Base-by-base conservation (phyloP, 2,329 filamentous ascomycete genomes). In the Penicillium sp. region DNA sequence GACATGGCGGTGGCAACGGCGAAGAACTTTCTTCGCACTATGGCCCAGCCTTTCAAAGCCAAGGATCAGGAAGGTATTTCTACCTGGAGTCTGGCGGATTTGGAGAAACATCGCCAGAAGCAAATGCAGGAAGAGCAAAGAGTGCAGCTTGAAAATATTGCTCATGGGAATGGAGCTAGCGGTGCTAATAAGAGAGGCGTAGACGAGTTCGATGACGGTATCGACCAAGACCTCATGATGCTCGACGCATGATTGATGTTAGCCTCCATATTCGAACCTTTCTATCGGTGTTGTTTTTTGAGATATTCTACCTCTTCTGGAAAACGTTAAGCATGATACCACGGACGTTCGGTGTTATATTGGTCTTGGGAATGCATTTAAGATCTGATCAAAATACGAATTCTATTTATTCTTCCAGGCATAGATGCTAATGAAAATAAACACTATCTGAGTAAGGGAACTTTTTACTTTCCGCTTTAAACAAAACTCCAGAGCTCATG, bases 1-100 rank as follows among this genome's bases (percentile, higher is more conserved):
- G 95, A 99, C 73, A 97, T 98, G 89, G 92, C 94, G 0, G 90
- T 96, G 19, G 91, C 92, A 60, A 89, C 87, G 51, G 94, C 95
- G 11, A 93, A 96, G 79, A 90, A 90, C 56, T 99, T 99, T 78
- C 78, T 99, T 72, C 86, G 91, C 64, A 89, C 88, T 29, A 99
- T 99, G 92, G 93, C 92, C 5, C 92, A 96, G 75, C 93, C 93
- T 3, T 96, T 97, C 79, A 87, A 87, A 49, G 82, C 88, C 0
- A 89, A 86, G 67, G 90, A 96, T 75, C 93, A 96, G 72, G 93
- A 97, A 68, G 95, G 94, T 0, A 91, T 97, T 71, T 95, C 91
- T 71, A 96, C 91, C 9, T 99, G 95, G 95, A 93, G 90, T 62
- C 81, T 91, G 46, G 85, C 87, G 62, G 92, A 98, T 72, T 78